These are phyloP conservation scores for Colletotrichum phormii DNA, from an alignment of 2,329 filamentous ascomycete species.

Conservation along the genomic window DNA sequence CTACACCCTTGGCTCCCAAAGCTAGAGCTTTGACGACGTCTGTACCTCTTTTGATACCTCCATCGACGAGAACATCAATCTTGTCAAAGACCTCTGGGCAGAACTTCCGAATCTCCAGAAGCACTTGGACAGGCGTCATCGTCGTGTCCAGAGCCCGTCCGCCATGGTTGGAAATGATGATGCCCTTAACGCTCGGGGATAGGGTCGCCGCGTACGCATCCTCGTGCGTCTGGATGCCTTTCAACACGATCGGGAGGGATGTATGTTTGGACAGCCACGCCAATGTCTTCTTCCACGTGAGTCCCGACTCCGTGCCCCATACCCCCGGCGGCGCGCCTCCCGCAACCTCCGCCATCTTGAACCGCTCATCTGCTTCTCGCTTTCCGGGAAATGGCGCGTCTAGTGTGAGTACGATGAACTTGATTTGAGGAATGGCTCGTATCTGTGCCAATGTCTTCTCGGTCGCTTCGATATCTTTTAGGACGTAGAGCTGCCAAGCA, in stretches of 20 bases:
- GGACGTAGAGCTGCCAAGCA: conserved; percentile 89
- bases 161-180: conserved; percentile 69
- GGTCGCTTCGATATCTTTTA: conserved; percentile 73
- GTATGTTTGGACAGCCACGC: conserved; percentile 60
- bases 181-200: conserved; percentile 55
- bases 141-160: conserved; percentile 62
- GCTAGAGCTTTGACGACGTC: conserved; percentile 67
- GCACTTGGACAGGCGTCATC: conserved; percentile 48
- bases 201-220: conserved; percentile 47
- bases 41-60: conserved; percentile 63
- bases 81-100: conserved; percentile 61
- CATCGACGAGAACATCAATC: conserved; percentile 65
- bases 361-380: conserved; percentile 67
- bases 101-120: conserved; percentile 61
- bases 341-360: conserved; percentile 60
- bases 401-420: conserved; percentile 43
- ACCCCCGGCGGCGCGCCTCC: conserved; percentile 20
- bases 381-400: conserved; percentile 56
- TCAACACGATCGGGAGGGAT: conserved; percentile 64
- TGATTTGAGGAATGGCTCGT: conserved; percentile 75
- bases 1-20: conserved; percentile 64
- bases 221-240: conserved; percentile 67
- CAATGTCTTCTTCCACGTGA: conserved; percentile 64
- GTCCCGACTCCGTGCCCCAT: conserved; percentile 57
- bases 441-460: conserved; percentile 59